Conservation (phyloP, 2,329 filamentous ascomycete genomes). For the Truncatella angustata region DNA sequence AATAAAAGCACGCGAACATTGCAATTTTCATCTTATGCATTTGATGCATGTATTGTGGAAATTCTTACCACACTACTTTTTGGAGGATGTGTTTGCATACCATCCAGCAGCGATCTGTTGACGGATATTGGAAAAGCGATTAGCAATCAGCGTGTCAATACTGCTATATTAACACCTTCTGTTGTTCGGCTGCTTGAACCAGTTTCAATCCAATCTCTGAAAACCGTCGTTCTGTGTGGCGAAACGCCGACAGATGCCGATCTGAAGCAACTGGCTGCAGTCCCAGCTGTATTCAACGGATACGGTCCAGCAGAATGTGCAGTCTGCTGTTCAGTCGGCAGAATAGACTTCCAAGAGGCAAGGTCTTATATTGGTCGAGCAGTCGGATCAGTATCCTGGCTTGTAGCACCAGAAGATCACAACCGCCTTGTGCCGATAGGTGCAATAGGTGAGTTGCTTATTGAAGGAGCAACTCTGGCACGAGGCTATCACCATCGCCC, state of each 20-base stretch:
- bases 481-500: constrained; percentile 43
- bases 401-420: neutral
- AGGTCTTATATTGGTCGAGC: neutral
- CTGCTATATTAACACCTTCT: neutral
- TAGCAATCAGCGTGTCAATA: neutral
- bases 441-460: neutral
- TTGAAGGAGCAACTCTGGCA: constrained; percentile 18
- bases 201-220: neutral
- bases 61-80: neutral
- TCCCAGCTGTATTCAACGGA: neutral
- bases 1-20: too few relatives aligned
- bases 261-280: neutral
- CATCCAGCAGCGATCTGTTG: neutral
- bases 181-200: neutral
- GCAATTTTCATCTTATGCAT: neutral
- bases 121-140: neutral
- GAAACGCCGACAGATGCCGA: neutral
- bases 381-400: neutral
- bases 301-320: neutral
- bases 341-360: too few relatives aligned
- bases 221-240: neutral
- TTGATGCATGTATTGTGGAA: neutral
- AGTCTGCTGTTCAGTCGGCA: too few relatives aligned
- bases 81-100: neutral
- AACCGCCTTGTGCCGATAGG: neutral